Evolutionary conservation across 768 basidiomycete species (phyloP).

Genomic region (Rhodocollybia butyracea): DNA sequence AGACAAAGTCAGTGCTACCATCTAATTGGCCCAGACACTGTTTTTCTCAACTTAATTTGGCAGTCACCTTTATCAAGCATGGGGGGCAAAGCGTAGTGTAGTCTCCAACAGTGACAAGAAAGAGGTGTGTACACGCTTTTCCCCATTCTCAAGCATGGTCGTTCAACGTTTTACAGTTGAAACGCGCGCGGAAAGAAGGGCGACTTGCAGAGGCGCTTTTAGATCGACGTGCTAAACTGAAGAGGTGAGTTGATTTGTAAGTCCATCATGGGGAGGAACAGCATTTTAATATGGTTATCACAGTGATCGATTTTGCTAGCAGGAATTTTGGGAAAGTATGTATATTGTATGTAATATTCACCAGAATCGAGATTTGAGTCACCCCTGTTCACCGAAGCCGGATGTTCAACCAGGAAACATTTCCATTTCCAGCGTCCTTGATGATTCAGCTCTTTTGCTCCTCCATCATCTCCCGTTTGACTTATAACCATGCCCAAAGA

Average conservation of each 20-base stretch:
- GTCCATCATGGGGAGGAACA: not conserved
- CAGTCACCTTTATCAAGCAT: constrained; percentile 75
- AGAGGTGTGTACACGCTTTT: constrained; percentile 44
- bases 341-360: not conserved
- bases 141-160: not conserved
- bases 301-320: constrained; percentile 53
- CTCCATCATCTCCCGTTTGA: too few species aligned
- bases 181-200: constrained; percentile 75
- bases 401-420: too few species aligned
- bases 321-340: not conserved
- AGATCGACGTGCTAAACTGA: constrained; percentile 78
- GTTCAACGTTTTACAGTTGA: constrained; percentile 48
- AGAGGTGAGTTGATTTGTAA: constrained; percentile 49
- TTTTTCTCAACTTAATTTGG: constrained; percentile 6
- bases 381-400: too few species aligned
- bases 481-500: too few species aligned
- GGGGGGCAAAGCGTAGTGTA: constrained; percentile 78
- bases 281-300: not conserved
- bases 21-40: constrained; percentile 2
- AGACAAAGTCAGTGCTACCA: constrained; percentile 60
- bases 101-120: constrained; percentile 69
- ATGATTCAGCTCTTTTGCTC: too few species aligned
- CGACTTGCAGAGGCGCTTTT: constrained; percentile 77
- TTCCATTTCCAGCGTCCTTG: too few species aligned
- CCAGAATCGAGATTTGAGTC: not conserved